Evolutionary conservation across 106 monocot genomes (phyloP).

Genomic region (Alisma plantagoaquatica): DNA sequence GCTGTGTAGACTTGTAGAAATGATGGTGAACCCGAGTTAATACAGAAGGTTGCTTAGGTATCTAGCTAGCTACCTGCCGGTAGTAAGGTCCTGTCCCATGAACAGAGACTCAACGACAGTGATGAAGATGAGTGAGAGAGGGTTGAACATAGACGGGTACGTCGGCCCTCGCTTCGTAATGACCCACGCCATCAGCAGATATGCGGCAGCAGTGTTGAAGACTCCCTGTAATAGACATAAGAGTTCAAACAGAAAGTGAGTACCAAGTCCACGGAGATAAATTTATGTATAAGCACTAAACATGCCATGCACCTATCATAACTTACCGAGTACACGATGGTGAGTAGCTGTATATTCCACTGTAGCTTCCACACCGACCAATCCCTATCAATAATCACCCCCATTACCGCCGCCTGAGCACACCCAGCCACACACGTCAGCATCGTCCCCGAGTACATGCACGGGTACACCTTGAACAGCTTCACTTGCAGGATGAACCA

Average conservation of each 20-base stretch:
- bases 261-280: too few relatives aligned
- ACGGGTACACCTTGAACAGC: slow-evolving; percentile 26
- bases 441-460: slow-evolving; percentile 40
- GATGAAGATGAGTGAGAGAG: slow-evolving; percentile 30
- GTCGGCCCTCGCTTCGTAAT: slow-evolving; percentile 23
- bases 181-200: slow-evolving; percentile 29
- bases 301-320: too few relatives aligned
- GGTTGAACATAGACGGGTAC: slow-evolving; percentile 40
- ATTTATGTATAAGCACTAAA: too few relatives aligned
- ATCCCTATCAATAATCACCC: slow-evolving; percentile 13
- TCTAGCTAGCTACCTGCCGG: slow-evolving; percentile 19
- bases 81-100: slow-evolving; percentile 24
- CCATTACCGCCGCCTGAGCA: slow-evolving; percentile 23
- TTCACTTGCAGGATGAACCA: slow-evolving; percentile 24
- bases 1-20: neutral
- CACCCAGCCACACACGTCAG: slow-evolving; percentile 33
- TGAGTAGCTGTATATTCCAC: slow-evolving; percentile 17
- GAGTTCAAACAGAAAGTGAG: neutral
- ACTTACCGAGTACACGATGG: slow-evolving; percentile 30
- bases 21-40: neutral
- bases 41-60: neutral
- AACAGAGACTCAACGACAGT: slow-evolving; percentile 16
- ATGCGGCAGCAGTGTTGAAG: slow-evolving; percentile 25
- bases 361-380: slow-evolving; percentile 20
- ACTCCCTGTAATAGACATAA: slow-evolving; percentile 17